These are phyloP conservation scores for Ophiostoma piceae DNA, from an alignment of 2,329 filamentous ascomycete genomes.

Conservation along the genomic window DNA sequence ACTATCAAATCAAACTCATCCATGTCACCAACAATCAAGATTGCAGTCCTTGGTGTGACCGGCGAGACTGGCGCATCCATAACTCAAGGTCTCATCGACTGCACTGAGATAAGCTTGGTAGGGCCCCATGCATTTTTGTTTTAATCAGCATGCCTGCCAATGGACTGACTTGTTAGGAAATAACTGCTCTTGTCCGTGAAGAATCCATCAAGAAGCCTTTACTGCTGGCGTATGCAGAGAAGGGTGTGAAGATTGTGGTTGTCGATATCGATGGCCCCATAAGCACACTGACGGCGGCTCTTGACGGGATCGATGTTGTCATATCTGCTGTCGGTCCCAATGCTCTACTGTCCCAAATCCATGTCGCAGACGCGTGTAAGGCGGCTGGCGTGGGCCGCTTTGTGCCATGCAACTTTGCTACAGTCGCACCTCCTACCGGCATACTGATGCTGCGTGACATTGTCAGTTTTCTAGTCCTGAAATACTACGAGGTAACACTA, in stretches of 20 bases:
- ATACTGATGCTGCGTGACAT: neutral
- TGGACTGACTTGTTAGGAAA: neutral
- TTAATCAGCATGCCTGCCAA: neutral
- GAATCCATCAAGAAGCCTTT: neutral
- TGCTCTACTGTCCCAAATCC: neutral
- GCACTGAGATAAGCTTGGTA: neutral
- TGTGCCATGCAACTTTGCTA: neutral
- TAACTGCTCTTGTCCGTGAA: neutral
- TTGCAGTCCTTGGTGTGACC: neutral
- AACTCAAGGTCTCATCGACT: neutral
- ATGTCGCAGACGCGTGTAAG: neutral
- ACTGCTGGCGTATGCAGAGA: neutral
- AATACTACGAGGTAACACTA: neutral
- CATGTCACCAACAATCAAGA: neutral
- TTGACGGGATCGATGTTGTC: neutral
- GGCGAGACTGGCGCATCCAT: neutral
- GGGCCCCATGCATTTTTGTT: neutral
- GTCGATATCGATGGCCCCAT: neutral
- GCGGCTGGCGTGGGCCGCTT: neutral
- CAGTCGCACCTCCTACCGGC: neutral
- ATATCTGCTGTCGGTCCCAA: neutral
- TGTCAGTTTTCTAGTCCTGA: neutral
- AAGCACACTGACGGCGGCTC: neutral
- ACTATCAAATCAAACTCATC: neutral
- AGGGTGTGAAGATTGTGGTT: neutral